phyloP scores from a whole-genome alignment of 768 basidiomycete species.

The Nevesoporus exiguus region DNA sequence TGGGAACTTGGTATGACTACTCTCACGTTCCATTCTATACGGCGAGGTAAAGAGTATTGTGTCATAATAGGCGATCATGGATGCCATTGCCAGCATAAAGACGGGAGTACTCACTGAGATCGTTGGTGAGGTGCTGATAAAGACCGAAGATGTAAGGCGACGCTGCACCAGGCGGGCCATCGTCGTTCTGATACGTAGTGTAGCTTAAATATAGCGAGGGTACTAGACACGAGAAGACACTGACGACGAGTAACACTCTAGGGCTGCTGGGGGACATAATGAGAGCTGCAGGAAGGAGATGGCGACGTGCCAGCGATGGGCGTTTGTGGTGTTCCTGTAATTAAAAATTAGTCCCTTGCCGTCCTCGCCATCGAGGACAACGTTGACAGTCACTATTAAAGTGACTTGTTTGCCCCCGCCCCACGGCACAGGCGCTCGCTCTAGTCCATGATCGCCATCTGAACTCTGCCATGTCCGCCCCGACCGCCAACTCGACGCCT shows the following conservation, averaged over 20 bases:
- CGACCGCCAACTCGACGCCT: conserved; percentile 15
- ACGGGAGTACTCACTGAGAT: conserved; percentile 47
- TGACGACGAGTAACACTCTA: conserved; percentile 44
- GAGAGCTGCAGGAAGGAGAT: not conserved
- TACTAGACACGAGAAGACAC: conserved; percentile 17
- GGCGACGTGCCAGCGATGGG: not conserved
- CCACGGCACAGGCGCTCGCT: conserved; percentile 8
- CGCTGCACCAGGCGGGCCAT: conserved; percentile 70
- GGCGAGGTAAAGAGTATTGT: not conserved
- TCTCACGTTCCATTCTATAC: conserved; percentile 70
- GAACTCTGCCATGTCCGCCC: conserved; percentile 20
- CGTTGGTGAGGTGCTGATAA: conserved; percentile 54
- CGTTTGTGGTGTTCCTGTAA: conserved; percentile 24
- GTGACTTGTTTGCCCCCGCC: conserved; percentile 1
- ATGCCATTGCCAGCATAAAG: not conserved
- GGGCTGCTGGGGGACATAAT: conserved; percentile 15
- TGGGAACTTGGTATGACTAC: conserved; percentile 79
- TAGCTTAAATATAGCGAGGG: too few relatives aligned
- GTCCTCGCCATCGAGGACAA: conserved; percentile 9
- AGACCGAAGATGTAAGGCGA: conserved; percentile 77
- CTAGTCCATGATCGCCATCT: conserved; percentile 14
- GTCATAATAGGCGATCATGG: conserved; percentile 11
- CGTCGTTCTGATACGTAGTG: conserved; percentile 59
- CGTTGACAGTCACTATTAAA: not conserved
- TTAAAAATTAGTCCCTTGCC: conserved; percentile 9